Conservation (phyloP, 345 rosid species). For the Salix viminalis region DNA sequence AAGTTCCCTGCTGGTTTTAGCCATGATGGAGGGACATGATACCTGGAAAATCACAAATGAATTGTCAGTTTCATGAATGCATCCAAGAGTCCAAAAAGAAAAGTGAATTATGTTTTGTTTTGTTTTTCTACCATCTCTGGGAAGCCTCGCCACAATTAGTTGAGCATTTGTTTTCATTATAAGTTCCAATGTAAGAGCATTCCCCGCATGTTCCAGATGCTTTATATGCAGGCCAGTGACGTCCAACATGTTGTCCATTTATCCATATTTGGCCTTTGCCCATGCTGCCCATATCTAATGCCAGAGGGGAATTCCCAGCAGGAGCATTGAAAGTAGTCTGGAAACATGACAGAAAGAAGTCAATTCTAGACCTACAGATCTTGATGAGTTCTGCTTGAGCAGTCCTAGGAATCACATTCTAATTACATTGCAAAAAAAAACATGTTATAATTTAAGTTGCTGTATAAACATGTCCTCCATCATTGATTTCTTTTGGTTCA, state of each 20-base stretch:
- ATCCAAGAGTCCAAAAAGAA: background rate
- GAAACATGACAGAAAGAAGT: constrained; percentile 17
- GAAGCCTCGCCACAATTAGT: constrained; percentile 91
- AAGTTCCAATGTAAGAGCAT: constrained; percentile 74
- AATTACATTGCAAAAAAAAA: background rate
- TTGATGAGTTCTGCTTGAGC: background rate
- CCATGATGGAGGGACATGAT: constrained; percentile 92
- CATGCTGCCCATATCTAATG: constrained; percentile 90
- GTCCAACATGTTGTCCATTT: constrained; percentile 84
- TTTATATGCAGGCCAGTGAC: constrained; percentile 91
- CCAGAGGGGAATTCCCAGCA: constrained; percentile 73
- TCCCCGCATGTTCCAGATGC: constrained; percentile 65
- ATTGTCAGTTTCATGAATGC: background rate
- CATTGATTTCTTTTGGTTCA: background rate
- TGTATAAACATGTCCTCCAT: background rate
- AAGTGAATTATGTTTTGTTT: background rate
- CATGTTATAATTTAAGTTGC: background rate
- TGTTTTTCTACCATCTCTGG: constrained; percentile 67
- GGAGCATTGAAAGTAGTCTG: constrained; percentile 92
- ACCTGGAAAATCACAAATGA: constrained; percentile 46
- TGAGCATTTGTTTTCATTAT: constrained; percentile 67
- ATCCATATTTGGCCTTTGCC: constrained; percentile 99
- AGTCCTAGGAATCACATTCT: background rate
- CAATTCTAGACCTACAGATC: background rate
- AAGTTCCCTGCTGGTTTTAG: constrained; percentile 80